A percentile compares a stretch with the other conserved stretches of the same genome.
phyloP scores from a whole-genome alignment of 2,329 filamentous ascomycete genomes.

The Huntiella moniliformis region DNA sequence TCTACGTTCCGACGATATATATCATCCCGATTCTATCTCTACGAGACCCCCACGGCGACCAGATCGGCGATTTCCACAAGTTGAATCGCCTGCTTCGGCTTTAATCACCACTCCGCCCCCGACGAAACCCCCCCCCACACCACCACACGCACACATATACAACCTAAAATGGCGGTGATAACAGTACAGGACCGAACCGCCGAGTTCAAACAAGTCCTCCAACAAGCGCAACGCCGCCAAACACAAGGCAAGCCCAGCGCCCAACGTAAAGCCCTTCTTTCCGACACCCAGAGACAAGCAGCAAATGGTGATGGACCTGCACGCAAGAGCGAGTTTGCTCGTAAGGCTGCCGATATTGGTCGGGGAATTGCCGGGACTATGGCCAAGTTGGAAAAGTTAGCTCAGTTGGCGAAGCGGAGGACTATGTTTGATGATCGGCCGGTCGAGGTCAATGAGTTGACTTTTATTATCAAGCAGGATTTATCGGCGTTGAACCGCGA shows the following conservation, averaged over 20 bases:
- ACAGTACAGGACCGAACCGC: slow-evolving; percentile 93
- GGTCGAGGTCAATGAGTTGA: slow-evolving; percentile 91
- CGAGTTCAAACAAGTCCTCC: slow-evolving; percentile 85
- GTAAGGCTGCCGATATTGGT: slow-evolving; percentile 79
- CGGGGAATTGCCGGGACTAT: slow-evolving; percentile 81
- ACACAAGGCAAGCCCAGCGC: slow-evolving; percentile 57
- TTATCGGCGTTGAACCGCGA: slow-evolving; percentile 68
- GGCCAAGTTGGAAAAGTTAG: slow-evolving; percentile 84
- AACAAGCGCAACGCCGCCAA: slow-evolving; percentile 65
- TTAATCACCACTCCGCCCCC: neutral
- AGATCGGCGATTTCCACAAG: too few species aligned
- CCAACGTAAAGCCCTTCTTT: slow-evolving; percentile 64
- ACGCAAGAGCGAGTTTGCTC: slow-evolving; percentile 74
- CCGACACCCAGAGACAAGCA: slow-evolving; percentile 49
- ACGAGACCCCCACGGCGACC: too few species aligned
- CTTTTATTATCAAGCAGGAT: slow-evolving; percentile 96
- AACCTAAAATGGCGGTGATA: slow-evolving; percentile 34
- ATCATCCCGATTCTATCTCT: too few species aligned
- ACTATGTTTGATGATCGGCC: slow-evolving; percentile 94
- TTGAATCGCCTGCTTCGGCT: neutral
- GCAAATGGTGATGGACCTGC: slow-evolving; percentile 30
- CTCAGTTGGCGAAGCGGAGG: slow-evolving; percentile 87
- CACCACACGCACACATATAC: neutral
- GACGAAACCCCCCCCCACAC: neutral
- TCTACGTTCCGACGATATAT: neutral